Percentiles rank a stretch among this genome's conserved stretches.
Conservation (phyloP, 1,139 yeast species). For the Hemisphaericaspora lyxosophila region DNA sequence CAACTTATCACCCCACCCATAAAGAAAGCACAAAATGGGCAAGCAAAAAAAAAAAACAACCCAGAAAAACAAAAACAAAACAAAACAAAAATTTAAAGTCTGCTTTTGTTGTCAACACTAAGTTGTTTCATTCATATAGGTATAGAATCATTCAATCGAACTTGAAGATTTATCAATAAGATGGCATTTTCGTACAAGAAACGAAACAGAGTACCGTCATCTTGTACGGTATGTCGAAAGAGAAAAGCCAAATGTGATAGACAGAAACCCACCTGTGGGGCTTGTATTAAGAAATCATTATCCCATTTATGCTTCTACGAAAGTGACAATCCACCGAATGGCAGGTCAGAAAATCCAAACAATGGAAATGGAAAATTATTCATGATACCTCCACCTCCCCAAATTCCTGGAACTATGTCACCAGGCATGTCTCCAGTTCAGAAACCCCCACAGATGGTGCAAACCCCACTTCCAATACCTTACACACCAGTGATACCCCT, state of each 20-base stretch:
- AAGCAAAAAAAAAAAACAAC: no score
- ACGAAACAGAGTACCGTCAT: slow-evolving; percentile 43
- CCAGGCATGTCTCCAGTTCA: background rate
- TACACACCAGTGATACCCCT: background rate
- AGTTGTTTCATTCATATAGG: no score
- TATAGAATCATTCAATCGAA: no score
- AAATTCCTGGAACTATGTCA: background rate
- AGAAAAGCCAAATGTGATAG: slow-evolving; percentile 58
- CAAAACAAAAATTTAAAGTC: no score
- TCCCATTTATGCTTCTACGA: slow-evolving; percentile 72
- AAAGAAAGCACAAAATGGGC: no score
- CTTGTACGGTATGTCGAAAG: slow-evolving; percentile 49
- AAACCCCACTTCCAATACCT: background rate
- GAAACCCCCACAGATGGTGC: background rate
- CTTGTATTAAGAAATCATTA: slow-evolving; percentile 70
- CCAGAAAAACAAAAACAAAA: no score
- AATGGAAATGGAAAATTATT: background rate
- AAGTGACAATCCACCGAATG: slow-evolving; percentile 3
- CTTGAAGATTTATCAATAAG: background rate
- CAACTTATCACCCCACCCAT: no score
- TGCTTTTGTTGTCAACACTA: no score
- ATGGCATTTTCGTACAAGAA: slow-evolving; percentile 22
- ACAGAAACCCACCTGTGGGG: slow-evolving; percentile 67
- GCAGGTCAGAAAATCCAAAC: background rate
- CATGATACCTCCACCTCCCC: slow-evolving; percentile 2